These are phyloP conservation scores for Aureobasidium vineae DNA, from an alignment of 2,329 filamentous ascomycete species.

Conservation along the genomic window DNA sequence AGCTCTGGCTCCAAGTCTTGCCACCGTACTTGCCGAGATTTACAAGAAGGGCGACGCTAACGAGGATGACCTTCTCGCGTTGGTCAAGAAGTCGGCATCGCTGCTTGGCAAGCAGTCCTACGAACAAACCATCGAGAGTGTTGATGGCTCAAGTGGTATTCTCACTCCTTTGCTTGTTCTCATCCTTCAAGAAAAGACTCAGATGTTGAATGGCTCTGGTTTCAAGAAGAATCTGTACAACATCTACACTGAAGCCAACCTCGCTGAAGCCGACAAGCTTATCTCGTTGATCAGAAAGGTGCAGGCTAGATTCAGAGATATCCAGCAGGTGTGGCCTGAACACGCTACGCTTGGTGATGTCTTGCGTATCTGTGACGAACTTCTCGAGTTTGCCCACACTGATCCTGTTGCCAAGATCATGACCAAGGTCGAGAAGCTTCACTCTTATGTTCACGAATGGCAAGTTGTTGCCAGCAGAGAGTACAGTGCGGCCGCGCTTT, in stretches of 20 bases:
- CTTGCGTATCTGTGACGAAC: constrained; percentile 67
- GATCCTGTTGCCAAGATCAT: constrained; percentile 86
- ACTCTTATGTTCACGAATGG: constrained; percentile 87
- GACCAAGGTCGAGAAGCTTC: constrained; percentile 81
- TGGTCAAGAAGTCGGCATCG: constrained; percentile 29
- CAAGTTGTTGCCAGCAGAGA: constrained; percentile 84
- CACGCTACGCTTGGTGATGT: constrained; percentile 82
- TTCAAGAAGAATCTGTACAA: constrained; percentile 58
- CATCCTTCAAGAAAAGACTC: constrained; percentile 41
- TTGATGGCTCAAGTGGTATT: not conserved
- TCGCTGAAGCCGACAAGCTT: constrained; percentile 71
- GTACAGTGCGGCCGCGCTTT: constrained; percentile 66
- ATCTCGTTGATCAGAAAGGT: constrained; percentile 67
- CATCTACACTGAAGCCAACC: constrained; percentile 83
- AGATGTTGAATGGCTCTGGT: constrained; percentile 27
- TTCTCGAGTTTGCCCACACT: constrained; percentile 71
- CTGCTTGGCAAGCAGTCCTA: constrained; percentile 10
- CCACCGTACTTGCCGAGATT: constrained; percentile 31
- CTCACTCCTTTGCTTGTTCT: constrained; percentile 32
- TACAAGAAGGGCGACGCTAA: constrained; percentile 21
- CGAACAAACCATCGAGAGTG: not conserved
- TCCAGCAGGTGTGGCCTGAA: constrained; percentile 63
- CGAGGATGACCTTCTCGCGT: constrained; percentile 27
- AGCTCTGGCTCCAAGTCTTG: constrained; percentile 32
- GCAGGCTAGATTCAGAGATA: constrained; percentile 67